These are phyloP conservation scores for Candida pseudofarinosa DNA, from an alignment of 805 yeast species.

Conservation along the genomic window DNA sequence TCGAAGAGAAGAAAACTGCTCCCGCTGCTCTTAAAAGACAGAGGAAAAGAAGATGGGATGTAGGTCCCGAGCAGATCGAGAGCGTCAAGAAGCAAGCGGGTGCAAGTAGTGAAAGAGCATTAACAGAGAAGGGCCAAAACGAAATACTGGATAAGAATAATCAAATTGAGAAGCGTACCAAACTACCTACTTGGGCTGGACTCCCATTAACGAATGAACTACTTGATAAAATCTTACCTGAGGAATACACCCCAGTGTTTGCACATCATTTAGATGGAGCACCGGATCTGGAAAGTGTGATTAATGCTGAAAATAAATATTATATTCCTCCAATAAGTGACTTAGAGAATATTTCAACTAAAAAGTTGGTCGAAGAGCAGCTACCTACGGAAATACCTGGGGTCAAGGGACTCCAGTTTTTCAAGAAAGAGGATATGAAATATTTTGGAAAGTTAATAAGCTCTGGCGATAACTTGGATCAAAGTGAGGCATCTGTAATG, in stretches of 20 bases:
- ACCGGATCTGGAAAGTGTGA: constrained; percentile 33
- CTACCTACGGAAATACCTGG: constrained; percentile 59
- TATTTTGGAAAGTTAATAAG: constrained; percentile 58
- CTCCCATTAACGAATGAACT: constrained; percentile 40
- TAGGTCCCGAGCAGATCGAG: constrained; percentile 22
- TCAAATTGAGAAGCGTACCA: constrained; percentile 1
- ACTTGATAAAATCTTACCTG: constrained; percentile 48
- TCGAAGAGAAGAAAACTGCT: constrained; percentile 13
- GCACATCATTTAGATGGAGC: constrained; percentile 32
- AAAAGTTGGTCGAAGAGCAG: constrained; percentile 18
- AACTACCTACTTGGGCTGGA: constrained; percentile 27
- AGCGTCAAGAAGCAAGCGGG: neutral
- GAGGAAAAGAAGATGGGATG: constrained; percentile 44
- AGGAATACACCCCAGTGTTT: constrained; percentile 42
- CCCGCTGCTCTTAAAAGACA: constrained; percentile 10
- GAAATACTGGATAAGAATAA: neutral
- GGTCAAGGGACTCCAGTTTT: constrained; percentile 58
- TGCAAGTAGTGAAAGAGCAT: neutral
- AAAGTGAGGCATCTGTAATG: constrained; percentile 57
- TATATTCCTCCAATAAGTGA: constrained; percentile 50
- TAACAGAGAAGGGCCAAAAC: constrained; percentile 1
- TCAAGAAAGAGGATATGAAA: constrained; percentile 67
- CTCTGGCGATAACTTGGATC: constrained; percentile 20
- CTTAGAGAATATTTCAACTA: constrained; percentile 15
- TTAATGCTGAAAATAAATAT: constrained; percentile 26